A percentile compares a stretch with the other conserved stretches of the same genome.
phyloP scores from a whole-genome alignment of 2,329 filamentous ascomycete genomes.

The Aureobasidium lini region DNA sequence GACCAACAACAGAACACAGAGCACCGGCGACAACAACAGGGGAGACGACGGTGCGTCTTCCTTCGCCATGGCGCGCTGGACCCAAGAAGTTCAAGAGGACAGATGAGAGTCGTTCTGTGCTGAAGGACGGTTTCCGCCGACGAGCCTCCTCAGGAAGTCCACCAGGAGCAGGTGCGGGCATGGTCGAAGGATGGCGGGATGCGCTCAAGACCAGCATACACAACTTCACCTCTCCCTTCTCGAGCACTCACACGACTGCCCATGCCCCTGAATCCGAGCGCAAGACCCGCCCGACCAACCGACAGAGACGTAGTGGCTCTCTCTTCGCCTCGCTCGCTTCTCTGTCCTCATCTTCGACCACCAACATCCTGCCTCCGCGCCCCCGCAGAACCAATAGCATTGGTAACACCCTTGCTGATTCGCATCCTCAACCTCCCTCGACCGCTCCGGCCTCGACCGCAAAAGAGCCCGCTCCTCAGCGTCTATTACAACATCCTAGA shows the following conservation, averaged over 20 bases:
- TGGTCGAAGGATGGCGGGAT: constrained; percentile 20
- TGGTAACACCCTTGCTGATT: background rate
- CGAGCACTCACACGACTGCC: constrained; percentile 15
- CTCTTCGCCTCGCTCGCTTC: constrained; percentile 9
- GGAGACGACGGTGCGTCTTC: constrained; percentile 23
- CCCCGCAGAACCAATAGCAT: background rate
- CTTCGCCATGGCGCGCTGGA: constrained; percentile 40
- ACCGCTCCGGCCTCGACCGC: background rate
- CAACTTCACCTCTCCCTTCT: constrained; percentile 22
- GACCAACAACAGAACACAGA: background rate
- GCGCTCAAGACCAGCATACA: constrained; percentile 24
- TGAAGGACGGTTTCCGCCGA: constrained; percentile 33
- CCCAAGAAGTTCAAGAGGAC: constrained; percentile 30
- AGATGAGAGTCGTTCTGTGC: constrained; percentile 29
- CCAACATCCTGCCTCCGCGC: background rate
- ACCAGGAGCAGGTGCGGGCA: background rate
- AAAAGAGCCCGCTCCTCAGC: background rate
- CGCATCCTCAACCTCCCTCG: background rate
- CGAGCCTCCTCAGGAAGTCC: constrained; percentile 34
- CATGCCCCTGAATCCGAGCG: background rate
- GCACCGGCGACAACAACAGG: background rate
- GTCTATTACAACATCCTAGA: background rate
- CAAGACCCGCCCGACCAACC: constrained; percentile 11
- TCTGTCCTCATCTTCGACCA: background rate
- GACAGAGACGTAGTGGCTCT: constrained; percentile 11